Percentiles rank a stretch among this genome's conserved stretches.
phyloP scores from a whole-genome alignment of 23 red algal genomes.

The Gracilariopsis chorda region DNA sequence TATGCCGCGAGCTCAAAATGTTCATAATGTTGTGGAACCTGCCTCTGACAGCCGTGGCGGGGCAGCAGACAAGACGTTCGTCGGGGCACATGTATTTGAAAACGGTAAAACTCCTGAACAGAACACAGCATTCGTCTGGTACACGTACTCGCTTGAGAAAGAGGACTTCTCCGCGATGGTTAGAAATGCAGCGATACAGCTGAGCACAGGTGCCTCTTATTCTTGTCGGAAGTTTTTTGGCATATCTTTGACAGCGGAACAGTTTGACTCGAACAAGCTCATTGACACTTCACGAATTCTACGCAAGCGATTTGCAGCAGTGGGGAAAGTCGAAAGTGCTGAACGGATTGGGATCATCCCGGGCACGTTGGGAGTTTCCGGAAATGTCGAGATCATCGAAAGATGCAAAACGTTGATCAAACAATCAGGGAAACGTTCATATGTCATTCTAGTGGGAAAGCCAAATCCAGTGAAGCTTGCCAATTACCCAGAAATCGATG shows the following conservation, averaged over 20 bases:
- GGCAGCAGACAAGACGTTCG: neutral
- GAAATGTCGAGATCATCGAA: slow-evolving; percentile 51
- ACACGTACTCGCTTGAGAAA: neutral
- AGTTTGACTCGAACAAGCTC: neutral
- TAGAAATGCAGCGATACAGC: slow-evolving; percentile 22
- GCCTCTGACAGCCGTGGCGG: neutral
- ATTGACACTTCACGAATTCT: slow-evolving; percentile 33
- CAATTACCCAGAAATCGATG: slow-evolving; percentile 93
- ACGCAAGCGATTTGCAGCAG: slow-evolving; percentile 25
- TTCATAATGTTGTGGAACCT: neutral
- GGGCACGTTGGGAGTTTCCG: slow-evolving; percentile 47
- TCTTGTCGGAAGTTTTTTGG: neutral
- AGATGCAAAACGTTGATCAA: slow-evolving; percentile 42
- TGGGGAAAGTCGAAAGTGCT: slow-evolving; percentile 23
- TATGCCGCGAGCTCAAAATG: neutral
- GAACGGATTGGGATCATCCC: slow-evolving; percentile 79
- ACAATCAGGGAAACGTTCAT: slow-evolving; percentile 26
- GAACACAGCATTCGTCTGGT: slow-evolving; percentile 35
- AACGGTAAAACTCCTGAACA: neutral
- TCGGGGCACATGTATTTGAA: slow-evolving; percentile 11
- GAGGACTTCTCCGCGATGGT: neutral
- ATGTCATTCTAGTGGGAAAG: slow-evolving; percentile 83
- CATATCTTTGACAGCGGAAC: neutral
- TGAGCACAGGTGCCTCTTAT: slow-evolving; percentile 16
- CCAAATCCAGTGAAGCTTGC: slow-evolving; percentile 73